Evolutionary conservation across 129 eudicot genomes (phyloP), one percentile per base, ranked within the genome.

Genomic region (Ambrosia trifida): DNA sequence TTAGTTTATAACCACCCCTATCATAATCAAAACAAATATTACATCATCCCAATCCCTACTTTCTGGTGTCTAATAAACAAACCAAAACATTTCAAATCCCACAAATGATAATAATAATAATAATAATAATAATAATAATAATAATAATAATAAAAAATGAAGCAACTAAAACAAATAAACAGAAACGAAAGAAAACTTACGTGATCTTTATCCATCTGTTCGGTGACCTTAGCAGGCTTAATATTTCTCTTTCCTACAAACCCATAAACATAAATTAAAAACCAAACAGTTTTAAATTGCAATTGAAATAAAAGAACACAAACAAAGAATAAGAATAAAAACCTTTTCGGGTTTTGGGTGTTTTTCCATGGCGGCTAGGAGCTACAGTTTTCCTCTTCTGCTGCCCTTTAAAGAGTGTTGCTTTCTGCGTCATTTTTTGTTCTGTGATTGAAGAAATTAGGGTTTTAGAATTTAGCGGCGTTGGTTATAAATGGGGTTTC

Each of bases 301-400:
- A 51, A 58, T 13, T 43, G 46, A 14, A 40, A 44, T 4, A 13
- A 68, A 58, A 66, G n/a, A 41, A 36, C 24, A 32, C 11, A 14
- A 41, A 67, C 30, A 1, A 5, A 2, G 44, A 31, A 32, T 45
- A 12, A 0, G 40, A n/a, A 47, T 46, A 0, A 3, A 53, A 65
- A 91, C 97, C 97, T 84, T 91, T 91, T 65, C 93, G 92, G 65
- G 80, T 88, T 45, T 64, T 62, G 59, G 81, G 64, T 59, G 76
- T 32, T 79, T 88, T 91, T 31, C 97, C 97, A 81, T 91, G 97
- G 74, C 97, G 96, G 59, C 85, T 91, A 3, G 90, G 88, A 66
- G 97, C 93, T 50, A 76, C 40, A 10, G 83, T n/a, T 84, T 91
- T 91, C 69, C 78, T 82, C 70, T 82, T 91, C 76, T 91, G 83